Conservation (phyloP, 139 green algal genomes). For the Chlorella sp. region DNA sequence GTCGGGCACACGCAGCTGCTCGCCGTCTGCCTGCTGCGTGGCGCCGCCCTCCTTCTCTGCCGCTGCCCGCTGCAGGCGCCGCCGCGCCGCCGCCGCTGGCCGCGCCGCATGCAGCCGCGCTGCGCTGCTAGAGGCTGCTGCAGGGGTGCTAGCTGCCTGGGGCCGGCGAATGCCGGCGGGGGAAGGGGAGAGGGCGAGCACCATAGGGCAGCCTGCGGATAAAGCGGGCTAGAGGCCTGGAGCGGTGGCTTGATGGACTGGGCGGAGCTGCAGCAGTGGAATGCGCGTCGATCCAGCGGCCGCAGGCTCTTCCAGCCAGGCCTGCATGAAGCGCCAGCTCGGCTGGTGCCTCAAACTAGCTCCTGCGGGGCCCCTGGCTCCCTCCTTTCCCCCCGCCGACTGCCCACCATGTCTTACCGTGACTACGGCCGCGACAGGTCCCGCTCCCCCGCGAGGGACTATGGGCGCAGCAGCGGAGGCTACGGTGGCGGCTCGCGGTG, state of each 20-base stretch:
- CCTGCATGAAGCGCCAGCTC: too few relatives aligned
- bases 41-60: constrained; percentile 6
- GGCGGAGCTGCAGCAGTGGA: too few relatives aligned
- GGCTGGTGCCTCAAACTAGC: too few relatives aligned
- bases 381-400: not conserved
- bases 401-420: not conserved
- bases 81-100: not conserved
- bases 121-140: not conserved
- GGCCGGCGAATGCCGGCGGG: too few relatives aligned
- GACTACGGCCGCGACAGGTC: constrained; percentile 30
- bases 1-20: constrained; percentile 34
- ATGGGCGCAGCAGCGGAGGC: constrained; percentile 34
- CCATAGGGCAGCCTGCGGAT: too few relatives aligned
- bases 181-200: too few relatives aligned
- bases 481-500: constrained; percentile 22
- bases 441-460: constrained; percentile 12
- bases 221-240: too few relatives aligned
- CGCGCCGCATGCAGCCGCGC: not conserved
- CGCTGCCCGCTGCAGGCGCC: not conserved
- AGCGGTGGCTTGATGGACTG: too few relatives aligned
- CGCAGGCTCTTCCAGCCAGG: too few relatives aligned
- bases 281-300: too few relatives aligned
- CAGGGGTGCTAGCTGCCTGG: too few relatives aligned
- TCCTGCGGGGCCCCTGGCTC: not conserved
- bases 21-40: constrained; percentile 22